Evolutionary conservation across 2,329 filamentous ascomycete genomes (phyloP), one percentile per base, ranked within the genome.

Genomic region (Fusarium sp.): DNA sequence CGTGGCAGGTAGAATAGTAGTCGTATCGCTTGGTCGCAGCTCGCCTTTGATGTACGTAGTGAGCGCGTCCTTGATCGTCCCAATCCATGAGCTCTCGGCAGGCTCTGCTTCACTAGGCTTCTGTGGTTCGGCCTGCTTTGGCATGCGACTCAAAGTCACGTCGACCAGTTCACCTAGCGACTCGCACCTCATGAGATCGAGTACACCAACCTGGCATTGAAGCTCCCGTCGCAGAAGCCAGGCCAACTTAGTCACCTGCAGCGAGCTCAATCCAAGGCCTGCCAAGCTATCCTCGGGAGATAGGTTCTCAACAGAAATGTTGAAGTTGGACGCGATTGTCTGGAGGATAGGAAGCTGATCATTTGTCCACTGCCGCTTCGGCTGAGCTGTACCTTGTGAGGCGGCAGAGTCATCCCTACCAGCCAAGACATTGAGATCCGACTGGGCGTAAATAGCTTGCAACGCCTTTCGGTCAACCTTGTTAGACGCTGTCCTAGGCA

Each of bases 381-480:
- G 2, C 2, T 44, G 11, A 1, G 9, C 8, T 8, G 16, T 15
- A 1, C 40, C 20, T 15, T 46, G 40, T 0, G 14, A 6, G 8
- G 8, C 25, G 1, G 27, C 1, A 5, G 16, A 3, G 3, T 47
- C 18, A 9, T 56, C 50, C n/a, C 54, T 47, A 1, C 45, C 66
- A 29, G 30, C 66, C n/a, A 69, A n/a, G 0, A 43, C 18, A 16
- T 49, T 66, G 8, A 66, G 45, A 9, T 69, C 60, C 0, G 66
- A 50, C 0, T 44, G 29, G 0, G 47, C 38, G 12, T 69, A 69
- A 2, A 69, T 69, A 5, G 38, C 18, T 14, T 69, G 66, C 6
- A 69, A 10, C 1, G 60, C 50, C 16, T 70, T 69, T 3, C 66
- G 66, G 8, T 69, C 66, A 6, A 69, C 66, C 43, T 69, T 69